phyloP scores from a whole-genome alignment of 257 asterid species.

The Eustoma russellianum region DNA sequence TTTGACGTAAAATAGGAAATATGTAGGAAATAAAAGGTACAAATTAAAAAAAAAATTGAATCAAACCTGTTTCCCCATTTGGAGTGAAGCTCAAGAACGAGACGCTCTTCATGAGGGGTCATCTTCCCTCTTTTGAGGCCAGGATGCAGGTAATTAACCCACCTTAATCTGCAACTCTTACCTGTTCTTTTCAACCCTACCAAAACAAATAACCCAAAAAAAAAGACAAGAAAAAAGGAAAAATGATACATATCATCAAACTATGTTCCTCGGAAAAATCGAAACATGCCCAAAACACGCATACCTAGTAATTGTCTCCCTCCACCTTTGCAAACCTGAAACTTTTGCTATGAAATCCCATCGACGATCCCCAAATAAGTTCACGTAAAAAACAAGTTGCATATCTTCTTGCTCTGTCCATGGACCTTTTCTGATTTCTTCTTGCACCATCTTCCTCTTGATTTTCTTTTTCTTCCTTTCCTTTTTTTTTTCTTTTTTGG shows the following conservation, averaged over 20 bases:
- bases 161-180: constrained; percentile 88
- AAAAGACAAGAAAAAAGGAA: too few species aligned
- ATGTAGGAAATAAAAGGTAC: too few species aligned
- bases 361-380: constrained; percentile 82
- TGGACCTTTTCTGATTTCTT: constrained; percentile 58
- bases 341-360: constrained; percentile 97
- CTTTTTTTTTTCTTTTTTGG: too few species aligned
- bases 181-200: constrained; percentile 84
- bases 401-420: constrained; percentile 91
- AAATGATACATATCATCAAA: constrained; percentile 5
- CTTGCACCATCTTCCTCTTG: constrained; percentile 22
- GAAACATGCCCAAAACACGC: constrained; percentile 64
- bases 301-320: constrained; percentile 89
- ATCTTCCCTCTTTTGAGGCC: constrained; percentile 73
- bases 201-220: constrained; percentile 5
- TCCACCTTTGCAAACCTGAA: constrained; percentile 98
- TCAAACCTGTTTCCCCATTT: constrained; percentile 89
- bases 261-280: constrained; percentile 8
- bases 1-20: too few species aligned
- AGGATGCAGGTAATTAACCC: constrained; percentile 91
- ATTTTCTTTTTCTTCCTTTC: too few species aligned
- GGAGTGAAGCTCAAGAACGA: constrained; percentile 70
- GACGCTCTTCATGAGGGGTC: constrained; percentile 74
- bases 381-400: constrained; percentile 72
- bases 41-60: too few species aligned